A percentile compares a stretch with the other conserved stretches of the same genome.
Evolutionary conservation across 2,329 filamentous ascomycete species (phyloP).

Genomic region (Xylariaceae sp.): DNA sequence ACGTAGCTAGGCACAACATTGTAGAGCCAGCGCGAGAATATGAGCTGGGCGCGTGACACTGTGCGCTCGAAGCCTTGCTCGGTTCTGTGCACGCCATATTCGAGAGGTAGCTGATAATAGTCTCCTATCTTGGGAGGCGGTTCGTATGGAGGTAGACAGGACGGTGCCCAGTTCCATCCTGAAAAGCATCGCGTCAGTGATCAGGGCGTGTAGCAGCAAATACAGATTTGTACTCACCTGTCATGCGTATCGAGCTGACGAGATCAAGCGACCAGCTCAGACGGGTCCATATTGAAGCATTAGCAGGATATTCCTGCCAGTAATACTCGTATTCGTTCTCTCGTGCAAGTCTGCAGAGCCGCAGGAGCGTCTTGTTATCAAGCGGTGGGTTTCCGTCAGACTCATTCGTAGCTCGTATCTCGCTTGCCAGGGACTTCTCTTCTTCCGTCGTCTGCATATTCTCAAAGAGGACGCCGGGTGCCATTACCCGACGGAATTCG

Average conservation of each 20-base stretch:
- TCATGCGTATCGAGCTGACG: slow-evolving; percentile 47
- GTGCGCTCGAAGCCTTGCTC: slow-evolving; percentile 42
- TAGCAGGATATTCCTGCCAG: slow-evolving; percentile 55
- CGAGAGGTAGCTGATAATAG: slow-evolving; percentile 33
- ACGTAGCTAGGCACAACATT: slow-evolving; percentile 55
- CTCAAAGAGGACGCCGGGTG: background rate
- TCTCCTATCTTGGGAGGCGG: slow-evolving; percentile 36
- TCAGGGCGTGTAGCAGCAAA: background rate
- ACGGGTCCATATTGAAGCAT: slow-evolving; percentile 43
- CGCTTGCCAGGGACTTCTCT: background rate
- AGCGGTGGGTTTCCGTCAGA: slow-evolving; percentile 4
- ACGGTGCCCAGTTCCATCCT: slow-evolving; percentile 56
- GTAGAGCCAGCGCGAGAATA: slow-evolving; percentile 39
- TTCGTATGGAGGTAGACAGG: slow-evolving; percentile 38
- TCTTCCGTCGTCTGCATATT: background rate
- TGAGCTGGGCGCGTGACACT: slow-evolving; percentile 38
- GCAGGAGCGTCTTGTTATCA: slow-evolving; percentile 1
- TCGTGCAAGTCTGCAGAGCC: slow-evolving; percentile 13
- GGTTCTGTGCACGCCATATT: slow-evolving; percentile 38
- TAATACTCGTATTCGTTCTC: slow-evolving; percentile 43
- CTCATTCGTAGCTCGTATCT: slow-evolving; percentile 6
- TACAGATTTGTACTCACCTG: slow-evolving; percentile 36
- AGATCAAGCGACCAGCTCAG: slow-evolving; percentile 53
- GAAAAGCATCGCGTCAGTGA: slow-evolving; percentile 1
- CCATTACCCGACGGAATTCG: background rate